Evolutionary conservation across 2,329 filamentous ascomycete species (phyloP), one percentile per base, ranked within the genome.

Genomic region (Balansia obtecta): DNA sequence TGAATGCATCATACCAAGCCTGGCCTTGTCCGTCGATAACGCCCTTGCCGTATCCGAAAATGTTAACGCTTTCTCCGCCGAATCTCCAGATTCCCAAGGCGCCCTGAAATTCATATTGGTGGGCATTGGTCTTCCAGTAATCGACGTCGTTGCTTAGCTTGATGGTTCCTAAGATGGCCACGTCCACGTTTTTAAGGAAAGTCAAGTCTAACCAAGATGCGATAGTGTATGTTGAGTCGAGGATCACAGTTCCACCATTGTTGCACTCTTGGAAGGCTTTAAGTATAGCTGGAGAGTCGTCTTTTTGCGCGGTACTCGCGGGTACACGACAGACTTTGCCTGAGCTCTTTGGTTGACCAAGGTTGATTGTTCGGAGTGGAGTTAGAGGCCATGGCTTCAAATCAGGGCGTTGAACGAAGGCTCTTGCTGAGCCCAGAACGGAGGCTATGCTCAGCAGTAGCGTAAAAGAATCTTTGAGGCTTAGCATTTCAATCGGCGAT

Each of bases 61-160:
- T 73, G 52, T 85, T 82, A 11, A 87, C 60, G 41, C 66, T 63
- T 34, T 60, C 53, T 22, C 63, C 63, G 9, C 63, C 63, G 48
- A 63, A 56, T 40, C 55, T 57, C 63, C 63, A 66, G 51, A 64
- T 62, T 5, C 58, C 55, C 1, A 77, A 63, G 79, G 76, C 74
- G 54, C 85, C 84, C 57, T 86, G 83, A 65, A 79, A 87, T 6
- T 67, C 69, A 27, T 82, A 80, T 50, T n/a, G n/a, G 75, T 74
- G 86, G 41, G 74, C 71, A 58, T 85, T 73, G 9, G 71, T 72
- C 54, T 82, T 73, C 83, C 83, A 86, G 64, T 86, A 86, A 55
- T 79, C 73, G 1, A 80, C 82, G 60, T 87, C 79, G 47, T 82
- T 75, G 50, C 75, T 77, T 65, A 86, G 86, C 50, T 75, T 68